Evolutionary conservation across 495 filamentous ascomycete species (phyloP), one percentile per base, ranked within the genome.

Genomic region (Daldinia bambusicola): DNA sequence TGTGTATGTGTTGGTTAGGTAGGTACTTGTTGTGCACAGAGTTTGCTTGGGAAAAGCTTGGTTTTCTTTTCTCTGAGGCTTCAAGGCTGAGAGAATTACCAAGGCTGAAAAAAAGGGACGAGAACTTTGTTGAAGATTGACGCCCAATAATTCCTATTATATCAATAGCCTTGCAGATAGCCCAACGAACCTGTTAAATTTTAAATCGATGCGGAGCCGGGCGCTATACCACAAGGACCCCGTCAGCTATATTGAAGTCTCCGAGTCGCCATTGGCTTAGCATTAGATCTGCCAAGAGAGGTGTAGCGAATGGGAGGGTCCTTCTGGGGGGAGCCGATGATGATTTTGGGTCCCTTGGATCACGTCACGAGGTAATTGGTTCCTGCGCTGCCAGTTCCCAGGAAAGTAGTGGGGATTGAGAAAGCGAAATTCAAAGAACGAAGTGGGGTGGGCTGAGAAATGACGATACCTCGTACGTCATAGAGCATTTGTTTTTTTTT

Each of bases 391-490:
- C 14, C 50, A 55, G 37, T 65, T 72, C 40, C 61, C 56, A 72
- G 61, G 34, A 58, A 72, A 67, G 57, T 22, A 52, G 34, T 61
- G 59, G 67, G 16, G 38, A 62, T n/a, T n/a, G 36, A 4, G 2
- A 31, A 32, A 53, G 51, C 45, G 36, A 18, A 67, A 16, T n/a
- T 38, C 37, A 53, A 26, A 59, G 55, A 2, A 58, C n/a, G n/a
- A 55, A 36, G 69, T 64, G 69, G 69, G 64, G 31, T 56, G 12
- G 45, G 50, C 61, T 73, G 70, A 66, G 70, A 66, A 73, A 73
- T 73, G 70, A 73, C 70, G 70, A 69, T 73, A 55, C 22, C 14
- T 41, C 61, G 58, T 73, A 73, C 70, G 70, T 73, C 70, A 73
- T 73, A 50, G 5, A 61, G 66, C 61, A 52, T 69, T 61, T 41